Evolutionary conservation across 31 red algal species (phyloP), one percentile per base, ranked within the genome.

Genomic region (Endocladia muricata): DNA sequence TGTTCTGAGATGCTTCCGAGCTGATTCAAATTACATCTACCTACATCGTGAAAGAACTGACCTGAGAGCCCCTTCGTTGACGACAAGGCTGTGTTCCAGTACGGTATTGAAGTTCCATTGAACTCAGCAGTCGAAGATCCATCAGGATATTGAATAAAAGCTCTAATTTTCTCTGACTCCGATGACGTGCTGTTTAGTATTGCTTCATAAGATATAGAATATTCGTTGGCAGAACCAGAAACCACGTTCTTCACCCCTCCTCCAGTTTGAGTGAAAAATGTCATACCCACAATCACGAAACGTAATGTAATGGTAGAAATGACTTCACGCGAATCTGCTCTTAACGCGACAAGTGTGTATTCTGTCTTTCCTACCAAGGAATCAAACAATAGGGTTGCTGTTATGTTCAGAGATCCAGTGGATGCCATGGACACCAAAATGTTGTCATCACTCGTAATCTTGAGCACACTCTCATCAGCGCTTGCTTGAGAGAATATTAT

Each of bases 301-400:
- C 47, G 82, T 9, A 85, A 43, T 52, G 82, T 76, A 28, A 69
- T 48, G 1, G 59, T 1, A 7, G 37, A 36, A 49, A 85, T 42
- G 33, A 68, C 57, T 42, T 76, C 71, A 31, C 61, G 47, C 41
- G 82, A 69, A 19, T 31, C 61, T 8, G 21, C 68, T 30, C 40
- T 39, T 34, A 69, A 55, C 19, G 61, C 63, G 26, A 31, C 59
- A 7, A 89, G 51, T 29, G 48, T 74, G 37, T 89, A 89, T n/a
- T 61, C 68, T 0, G 85, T 89, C 29, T 66, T 67, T 21, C 85
- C 85, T 17, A 89, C 85, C 33, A 81, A 81, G 28, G 51, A 43
- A 40, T 89, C 85, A 73, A 89, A 89, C 15, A 48, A 61, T 23
- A 75, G 35, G n/a, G 76, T 58, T 34, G 43, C 73, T 26, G 85